These are phyloP conservation scores for Platanus orientalis DNA, from an alignment of 164 flowering plant genomes.

Conservation along the genomic window DNA sequence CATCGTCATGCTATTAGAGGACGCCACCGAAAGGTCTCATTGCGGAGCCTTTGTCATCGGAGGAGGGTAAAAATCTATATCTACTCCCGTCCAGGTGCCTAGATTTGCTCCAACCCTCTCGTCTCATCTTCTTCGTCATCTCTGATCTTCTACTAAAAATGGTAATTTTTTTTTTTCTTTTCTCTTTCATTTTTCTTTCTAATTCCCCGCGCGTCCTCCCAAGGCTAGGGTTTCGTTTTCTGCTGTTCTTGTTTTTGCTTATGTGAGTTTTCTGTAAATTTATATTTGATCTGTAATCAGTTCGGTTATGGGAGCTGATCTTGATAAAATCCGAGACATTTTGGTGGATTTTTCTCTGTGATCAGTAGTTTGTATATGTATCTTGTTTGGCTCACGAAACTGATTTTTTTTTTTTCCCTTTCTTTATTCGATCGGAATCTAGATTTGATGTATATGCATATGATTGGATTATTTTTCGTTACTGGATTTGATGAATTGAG, in stretches of 20 bases:
- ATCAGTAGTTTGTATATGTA: not conserved
- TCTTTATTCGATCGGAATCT: not conserved
- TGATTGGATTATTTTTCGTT: not conserved
- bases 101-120: conserved; percentile 12
- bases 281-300: too few relatives aligned
- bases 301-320: not conserved
- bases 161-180: conserved; percentile 11
- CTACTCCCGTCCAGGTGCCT: conserved; percentile 7
- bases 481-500: not conserved
- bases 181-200: not conserved
- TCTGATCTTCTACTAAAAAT: conserved; percentile 15
- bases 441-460: conserved; percentile 3
- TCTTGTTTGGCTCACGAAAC: conserved; percentile 1
- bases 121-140: conserved; percentile 7
- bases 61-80: not conserved
- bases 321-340: conserved; percentile 3
- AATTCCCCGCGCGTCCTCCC: not conserved
- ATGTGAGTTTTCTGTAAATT: not conserved
- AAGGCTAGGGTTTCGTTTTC: not conserved
- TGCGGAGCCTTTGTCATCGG: conserved; percentile 4
- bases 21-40: not conserved
- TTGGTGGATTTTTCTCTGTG: not conserved
- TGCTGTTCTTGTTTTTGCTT: conserved; percentile 1
- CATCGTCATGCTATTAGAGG: not conserved
- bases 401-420: conserved; percentile 2